Evolutionary conservation across 257 asterid species (phyloP).

Genomic region (Solanum arcanum): DNA sequence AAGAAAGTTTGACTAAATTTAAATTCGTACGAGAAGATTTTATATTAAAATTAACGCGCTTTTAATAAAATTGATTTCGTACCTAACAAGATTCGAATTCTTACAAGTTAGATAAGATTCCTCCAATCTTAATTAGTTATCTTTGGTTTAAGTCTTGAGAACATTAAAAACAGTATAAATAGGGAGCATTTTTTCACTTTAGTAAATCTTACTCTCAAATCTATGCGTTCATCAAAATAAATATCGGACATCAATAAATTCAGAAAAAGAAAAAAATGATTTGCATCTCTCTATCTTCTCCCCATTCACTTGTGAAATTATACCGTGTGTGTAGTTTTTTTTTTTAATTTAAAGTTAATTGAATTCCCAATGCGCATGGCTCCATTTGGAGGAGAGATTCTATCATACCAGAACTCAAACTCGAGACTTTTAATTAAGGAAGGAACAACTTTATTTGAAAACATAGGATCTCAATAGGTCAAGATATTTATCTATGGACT

Average conservation of each 20-base stretch:
- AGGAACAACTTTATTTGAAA: not conserved
- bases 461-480: not conserved
- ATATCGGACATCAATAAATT: not conserved
- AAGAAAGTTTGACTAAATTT: not conserved
- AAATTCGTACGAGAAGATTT: accelerated
- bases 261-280: not conserved
- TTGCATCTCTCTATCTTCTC: not conserved
- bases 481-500: not conserved
- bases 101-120: not conserved
- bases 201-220: not conserved
- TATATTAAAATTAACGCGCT: accelerated
- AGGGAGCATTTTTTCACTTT: not conserved
- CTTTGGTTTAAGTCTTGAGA: not conserved
- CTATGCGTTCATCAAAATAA: not conserved
- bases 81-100: not conserved
- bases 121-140: not conserved
- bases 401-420: not conserved
- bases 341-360: too few species aligned
- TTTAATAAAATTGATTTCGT: not conserved
- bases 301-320: not conserved
- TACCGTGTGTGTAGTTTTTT: accelerated
- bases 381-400: not conserved
- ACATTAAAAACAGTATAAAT: not conserved
- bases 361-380: not conserved
- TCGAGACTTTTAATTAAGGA: not conserved